Base-by-base conservation (phyloP, 2,329 filamentous ascomycete genomes). In the Xylaria sp. region DNA sequence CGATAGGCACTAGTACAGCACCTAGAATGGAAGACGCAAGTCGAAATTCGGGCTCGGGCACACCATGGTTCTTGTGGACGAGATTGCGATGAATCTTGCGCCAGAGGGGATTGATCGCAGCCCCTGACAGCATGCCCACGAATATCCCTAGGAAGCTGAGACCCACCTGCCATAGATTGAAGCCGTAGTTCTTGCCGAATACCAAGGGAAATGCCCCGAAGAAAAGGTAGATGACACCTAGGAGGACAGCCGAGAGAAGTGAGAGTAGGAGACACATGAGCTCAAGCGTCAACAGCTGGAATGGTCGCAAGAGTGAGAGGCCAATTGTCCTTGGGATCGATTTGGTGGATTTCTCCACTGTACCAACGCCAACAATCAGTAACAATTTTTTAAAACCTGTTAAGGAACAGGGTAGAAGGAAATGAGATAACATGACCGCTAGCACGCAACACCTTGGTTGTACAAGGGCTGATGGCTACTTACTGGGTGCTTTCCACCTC, bases 181-280 rank as follows among this genome's bases (percentile, higher is more conserved):
- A 94, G 23, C 88, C 89, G 78, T 97, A 91, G 56, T 92, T 90
- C 54, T 86, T 87, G 31, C 85, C 79, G 77, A 97, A 97, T 18
- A 97, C 90, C 54, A 97, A 83, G 5, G 91, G 88, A 75, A 97
- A 97, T 0, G 94, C 94, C 23, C 94, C 94, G 78, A 97, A 97
- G 83, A 97, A 97, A 48, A 97, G 88, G 78, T 97, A 97, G 2
- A 97, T 82, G 54, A 97, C 91, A 5, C 94, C 94, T 8, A 97
- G 85, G n/a, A 97, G 83, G 63, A 98, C 88, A 48, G 94, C 93
- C 0, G 92, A 93, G 74, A 94, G 92, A 25, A 96, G 81, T 80
- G 94, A 96, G 31, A 98, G 88, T 73, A 90, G 89, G 66, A 96
- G 83, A 68, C 91, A 92, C 93, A 97, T 98, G 72, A 92, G 93